Base-by-base conservation (phyloP, 257 asterid genomes). In the Plantago ovata region DNA sequence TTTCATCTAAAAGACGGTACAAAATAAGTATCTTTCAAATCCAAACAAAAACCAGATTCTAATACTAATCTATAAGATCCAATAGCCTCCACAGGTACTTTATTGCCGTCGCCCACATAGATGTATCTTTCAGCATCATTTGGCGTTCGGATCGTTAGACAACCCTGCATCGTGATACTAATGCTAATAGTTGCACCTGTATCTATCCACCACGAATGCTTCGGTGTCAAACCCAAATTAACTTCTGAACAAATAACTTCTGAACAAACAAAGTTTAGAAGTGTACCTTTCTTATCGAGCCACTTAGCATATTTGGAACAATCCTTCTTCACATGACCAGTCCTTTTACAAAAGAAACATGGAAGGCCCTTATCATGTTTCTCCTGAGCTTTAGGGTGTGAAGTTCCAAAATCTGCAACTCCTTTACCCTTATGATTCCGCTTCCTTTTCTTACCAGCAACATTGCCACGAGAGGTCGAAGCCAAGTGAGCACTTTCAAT, bases 161-260 rank as follows among this genome's bases (percentile, higher is more conserved):
- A 65, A 61, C 22, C 63, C 38, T 53, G 38, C 50, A 65, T 56
- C 32, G 38, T 44, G 38, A 56, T 15, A 65, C 56, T 65, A 9
- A 55, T 18, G 47, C 45, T 23, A 57, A 56, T 46, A 1, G 59
- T 57, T 32, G 64, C 49, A 43, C 64, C 16, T 7, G 0, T 55
- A 46, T 65, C 70, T 55, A 65, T 7, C 51, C 70, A 56, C 70
- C 38, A 56, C 0, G 66, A 56, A 44, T 58, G 44, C 36, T 18
- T 10, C 13, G 38, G 39, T 15, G 46, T 44, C 3, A 10, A 58
- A 36, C 11, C 18, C 33, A 47, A 57, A 66, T 53, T 54, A 55
- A 43, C 54, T 38, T 50, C 44, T 36, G n/a, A n/a, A n/a, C n/a
- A n/a, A n/a, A n/a, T n/a, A n/a, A n/a, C n/a, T n/a, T n/a, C n/a